Percentiles rank a stretch among this genome's conserved stretches.
Conservation (phyloP, 306 rosid species). For the Pyrus betulifolia region DNA sequence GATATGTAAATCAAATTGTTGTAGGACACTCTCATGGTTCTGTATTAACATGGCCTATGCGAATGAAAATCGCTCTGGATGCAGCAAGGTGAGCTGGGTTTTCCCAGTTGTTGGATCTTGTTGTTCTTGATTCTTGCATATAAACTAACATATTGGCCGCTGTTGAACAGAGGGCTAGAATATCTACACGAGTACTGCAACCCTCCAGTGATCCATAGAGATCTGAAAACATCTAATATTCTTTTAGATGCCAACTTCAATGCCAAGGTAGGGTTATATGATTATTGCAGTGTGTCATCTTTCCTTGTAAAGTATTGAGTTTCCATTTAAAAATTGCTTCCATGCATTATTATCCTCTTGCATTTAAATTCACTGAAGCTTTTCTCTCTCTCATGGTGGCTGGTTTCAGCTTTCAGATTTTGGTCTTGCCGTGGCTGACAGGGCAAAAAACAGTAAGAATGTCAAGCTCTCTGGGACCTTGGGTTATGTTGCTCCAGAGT, state of each 20-base stretch:
- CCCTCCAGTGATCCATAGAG: constrained; percentile 87
- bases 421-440: constrained; percentile 78
- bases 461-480: constrained; percentile 85
- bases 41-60: constrained; percentile 74
- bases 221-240: constrained; percentile 91
- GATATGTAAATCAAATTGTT: background rate
- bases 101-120: background rate
- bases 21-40: constrained; percentile 82
- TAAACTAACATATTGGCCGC: constrained; percentile 18
- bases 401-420: constrained; percentile 88
- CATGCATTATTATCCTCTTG: constrained; percentile 11
- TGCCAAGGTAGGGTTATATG: constrained; percentile 59
- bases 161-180: constrained; percentile 79
- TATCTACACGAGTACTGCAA: constrained; percentile 81
- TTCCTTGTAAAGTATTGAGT: background rate
- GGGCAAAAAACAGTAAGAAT: constrained; percentile 69
- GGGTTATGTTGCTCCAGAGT: constrained; percentile 95
- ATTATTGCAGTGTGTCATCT: constrained; percentile 3
- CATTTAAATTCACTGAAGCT: constrained; percentile 12
- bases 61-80: constrained; percentile 96
- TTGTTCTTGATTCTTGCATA: background rate
- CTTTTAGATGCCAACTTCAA: constrained; percentile 88
- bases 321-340: constrained; percentile 1
- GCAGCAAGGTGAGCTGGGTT: constrained; percentile 59
- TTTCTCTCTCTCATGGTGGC: constrained; percentile 10